Evolutionary conservation across 2,329 filamentous ascomycete genomes (phyloP).

Genomic region (Sarocladiaceae sp.): DNA sequence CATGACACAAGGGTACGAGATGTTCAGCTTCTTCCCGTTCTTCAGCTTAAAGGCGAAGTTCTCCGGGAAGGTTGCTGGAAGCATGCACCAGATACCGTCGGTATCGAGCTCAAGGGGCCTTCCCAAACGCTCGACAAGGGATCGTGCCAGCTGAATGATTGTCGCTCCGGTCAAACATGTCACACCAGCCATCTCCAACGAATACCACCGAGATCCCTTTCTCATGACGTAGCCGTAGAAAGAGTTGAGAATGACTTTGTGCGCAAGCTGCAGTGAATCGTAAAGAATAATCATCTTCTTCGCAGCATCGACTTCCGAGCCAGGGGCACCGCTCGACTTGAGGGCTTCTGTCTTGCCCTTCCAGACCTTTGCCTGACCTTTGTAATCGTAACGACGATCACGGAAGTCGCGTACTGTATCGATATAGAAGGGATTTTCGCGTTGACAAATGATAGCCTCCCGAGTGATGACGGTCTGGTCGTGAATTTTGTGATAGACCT

Average conservation of each 20-base stretch:
- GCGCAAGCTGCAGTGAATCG: slow-evolving; percentile 90
- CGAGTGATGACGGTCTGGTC: slow-evolving; percentile 87
- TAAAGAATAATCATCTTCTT: slow-evolving; percentile 99
- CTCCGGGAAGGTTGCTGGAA: slow-evolving; percentile 92
- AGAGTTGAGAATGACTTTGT: slow-evolving; percentile 98
- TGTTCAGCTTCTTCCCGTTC: slow-evolving; percentile 91
- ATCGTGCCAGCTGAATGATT: slow-evolving; percentile 93
- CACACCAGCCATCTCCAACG: slow-evolving; percentile 98
- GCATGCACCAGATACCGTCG: slow-evolving; percentile 99
- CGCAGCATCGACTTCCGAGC: slow-evolving; percentile 77
- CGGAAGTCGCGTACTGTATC: slow-evolving; percentile 93
- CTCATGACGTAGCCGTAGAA: slow-evolving; percentile 99
- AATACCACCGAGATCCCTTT: slow-evolving; percentile 98
- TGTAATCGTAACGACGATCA: slow-evolving; percentile 97
- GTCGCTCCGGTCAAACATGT: slow-evolving; percentile 93
- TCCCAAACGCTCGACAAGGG: slow-evolving; percentile 88
- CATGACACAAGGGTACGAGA: slow-evolving; percentile 98
- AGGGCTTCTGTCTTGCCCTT: slow-evolving; percentile 90
- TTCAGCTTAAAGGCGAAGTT: slow-evolving; percentile 93
- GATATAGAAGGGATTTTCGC: slow-evolving; percentile 97
- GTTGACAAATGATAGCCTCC: slow-evolving; percentile 96
- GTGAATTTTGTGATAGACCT: slow-evolving; percentile 99
- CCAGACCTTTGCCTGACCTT: slow-evolving; percentile 96
- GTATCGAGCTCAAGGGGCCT: slow-evolving; percentile 92
- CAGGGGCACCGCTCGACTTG: slow-evolving; percentile 72